Evolutionary conservation across 2,329 filamentous ascomycete genomes (phyloP), one percentile per base, ranked within the genome.

Genomic region (Hirsutella thompsonii): DNA sequence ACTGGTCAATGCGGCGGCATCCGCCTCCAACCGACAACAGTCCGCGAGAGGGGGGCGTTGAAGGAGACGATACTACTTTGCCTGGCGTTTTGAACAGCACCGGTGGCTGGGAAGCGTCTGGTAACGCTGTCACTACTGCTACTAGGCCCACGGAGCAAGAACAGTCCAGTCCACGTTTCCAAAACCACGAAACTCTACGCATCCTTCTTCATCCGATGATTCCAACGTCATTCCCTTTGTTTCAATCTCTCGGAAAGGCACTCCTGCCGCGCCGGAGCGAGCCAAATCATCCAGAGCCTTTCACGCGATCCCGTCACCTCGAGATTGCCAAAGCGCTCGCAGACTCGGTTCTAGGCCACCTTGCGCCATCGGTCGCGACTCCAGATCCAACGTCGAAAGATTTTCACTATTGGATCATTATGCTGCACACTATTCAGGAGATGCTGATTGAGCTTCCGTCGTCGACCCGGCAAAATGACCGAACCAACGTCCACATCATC

Each of bases 211-310:
- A 83, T 52, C 81, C 85, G 28, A 74, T 93, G 50, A 80, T 89
- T 19, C 79, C 79, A 8, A 81, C 81, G 3, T 82, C 89, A n/a
- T 83, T 86, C 16, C 81, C 83, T 0, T 83, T 96, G 50, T 83
- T 94, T 55, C 86, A 94, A 53, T 81, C 79, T 1, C 67, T 96
- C 35, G 90, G 90, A 11, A 92, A 87, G 58, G 76, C 83, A 14
- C 67, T 96, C 19, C 70, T 94, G 4, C 77, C 79, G 35, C 83
- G 86, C 44, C 78, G 88, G 29, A 44, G 34, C 38, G 78, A 78
- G 46, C 49, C 53, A 26, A 54, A 55, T 21, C 56, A 59, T 30
- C 70, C 76, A 21, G 88, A 95, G 50, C 52, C 65, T 2, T 81
- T 69, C 48, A 53, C 68, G 42, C 61, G 74, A 47, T 62, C 66